These are phyloP conservation scores for Yamadazyma jaroonii DNA, from an alignment of 1,139 yeast genomes.

Conservation along the genomic window DNA sequence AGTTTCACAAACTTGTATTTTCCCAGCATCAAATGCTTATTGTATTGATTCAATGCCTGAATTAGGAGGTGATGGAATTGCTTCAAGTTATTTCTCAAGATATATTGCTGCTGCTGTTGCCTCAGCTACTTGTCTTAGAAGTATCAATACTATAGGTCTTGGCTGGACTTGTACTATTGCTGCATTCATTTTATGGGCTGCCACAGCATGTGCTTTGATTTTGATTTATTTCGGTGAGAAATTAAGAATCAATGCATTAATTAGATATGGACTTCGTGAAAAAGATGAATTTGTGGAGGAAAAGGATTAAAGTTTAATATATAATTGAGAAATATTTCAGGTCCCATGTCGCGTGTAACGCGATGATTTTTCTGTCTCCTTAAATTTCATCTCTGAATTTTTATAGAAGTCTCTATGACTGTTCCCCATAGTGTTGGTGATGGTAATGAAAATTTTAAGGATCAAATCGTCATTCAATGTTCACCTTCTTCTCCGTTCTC, in stretches of 20 bases:
- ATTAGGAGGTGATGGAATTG: conserved; percentile 51
- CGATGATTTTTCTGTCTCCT: neutral
- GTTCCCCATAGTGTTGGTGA: too few species aligned
- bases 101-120: conserved; percentile 50
- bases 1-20: conserved; percentile 46
- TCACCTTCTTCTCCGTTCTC: neutral
- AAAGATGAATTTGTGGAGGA: conserved; percentile 1
- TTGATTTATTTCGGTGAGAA: conserved; percentile 22
- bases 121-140: conserved; percentile 44
- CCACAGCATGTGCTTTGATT: conserved; percentile 19
- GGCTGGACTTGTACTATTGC: conserved; percentile 52
- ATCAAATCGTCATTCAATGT: too few species aligned
- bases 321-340: neutral
- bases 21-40: conserved; percentile 52
- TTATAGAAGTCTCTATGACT: too few species aligned
- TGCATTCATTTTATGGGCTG: conserved; percentile 27
- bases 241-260: conserved; percentile 18
- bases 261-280: conserved; percentile 13
- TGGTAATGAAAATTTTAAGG: too few species aligned
- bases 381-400: neutral
- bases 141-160: conserved; percentile 45
- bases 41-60: conserved; percentile 57
- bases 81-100: conserved; percentile 48
- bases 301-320: neutral
- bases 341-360: too few species aligned